Base-by-base conservation (phyloP, 1,139 yeast genomes). In the Meyerozyma elateridarum region DNA sequence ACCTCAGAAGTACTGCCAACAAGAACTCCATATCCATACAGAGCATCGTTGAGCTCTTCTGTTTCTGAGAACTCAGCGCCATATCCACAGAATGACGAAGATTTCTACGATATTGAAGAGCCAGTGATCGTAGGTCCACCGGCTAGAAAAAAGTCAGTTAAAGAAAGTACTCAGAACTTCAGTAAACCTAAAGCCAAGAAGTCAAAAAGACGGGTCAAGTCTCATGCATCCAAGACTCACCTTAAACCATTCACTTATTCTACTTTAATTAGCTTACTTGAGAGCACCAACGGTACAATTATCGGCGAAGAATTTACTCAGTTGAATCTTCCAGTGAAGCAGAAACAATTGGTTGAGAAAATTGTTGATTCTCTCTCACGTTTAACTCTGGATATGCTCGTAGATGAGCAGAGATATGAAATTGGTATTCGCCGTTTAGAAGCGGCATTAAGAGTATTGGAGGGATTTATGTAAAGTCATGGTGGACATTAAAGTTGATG, bases 341-440 rank as follows among this genome's bases (percentile, higher is more conserved):
- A 88, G 52, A 83, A 84, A 44, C 82, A 77, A 44, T 64, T 88
- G 33, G 68, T 89, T 32, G 96, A 88, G 51, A 80, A 85, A 55
- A 76, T 89, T 30, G 84, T 89, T 4, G 95, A 87, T 48, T 81
- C 94, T 2, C 64, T 89, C 36, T 81, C 93, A 15, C 69, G 93
- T 46, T 70, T 89, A 39, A 85, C 95, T 4, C 85, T 89, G 36
- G 96, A 88, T 52, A 88, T 89, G 85, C 81, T 85, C 34, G 56
- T 85, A 34, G 95, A 89, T 54, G 85, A 84, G 26, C 76, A 75
- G 21, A 73, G 93, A 47, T 79, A 84, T 40, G 81, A 80, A 17
- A 84, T 84, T 39, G 95, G 96, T n/a, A 71, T 85, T 25, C 69
- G 74, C 41, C 64, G 96, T 40, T 61, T 89, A 43, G 85, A 82